A percentile compares a stretch with the other conserved stretches of the same genome.
These are phyloP conservation scores for Solanum phureja DNA, from an alignment of 257 asterid species.

Conservation along the genomic window DNA sequence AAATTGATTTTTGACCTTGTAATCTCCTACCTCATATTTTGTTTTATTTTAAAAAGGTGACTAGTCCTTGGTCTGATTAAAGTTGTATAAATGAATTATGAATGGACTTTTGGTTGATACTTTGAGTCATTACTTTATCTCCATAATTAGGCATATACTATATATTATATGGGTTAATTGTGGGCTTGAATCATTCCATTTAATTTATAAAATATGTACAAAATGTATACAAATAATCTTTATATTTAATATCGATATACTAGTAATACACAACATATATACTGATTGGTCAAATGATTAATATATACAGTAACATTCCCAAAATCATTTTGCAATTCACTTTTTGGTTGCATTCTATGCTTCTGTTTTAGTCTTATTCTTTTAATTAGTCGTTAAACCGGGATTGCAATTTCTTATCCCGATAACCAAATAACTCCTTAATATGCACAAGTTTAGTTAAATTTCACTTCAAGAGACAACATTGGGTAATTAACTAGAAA, in stretches of 20 bases:
- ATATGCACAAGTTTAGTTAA: neutral
- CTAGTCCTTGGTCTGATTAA: neutral
- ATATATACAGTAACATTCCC: neutral
- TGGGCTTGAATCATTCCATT: neutral
- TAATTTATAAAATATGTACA: neutral
- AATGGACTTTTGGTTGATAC: neutral
- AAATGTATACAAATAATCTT: neutral
- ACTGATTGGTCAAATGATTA: neutral
- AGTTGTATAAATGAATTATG: neutral
- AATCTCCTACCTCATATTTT: neutral
- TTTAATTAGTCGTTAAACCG: neutral
- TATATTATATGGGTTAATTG: neutral
- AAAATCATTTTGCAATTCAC: neutral
- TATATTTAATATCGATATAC: neutral
- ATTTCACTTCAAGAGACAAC: neutral
- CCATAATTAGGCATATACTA: neutral
- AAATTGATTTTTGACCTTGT: rapidly evolving
- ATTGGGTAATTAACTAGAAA: neutral
- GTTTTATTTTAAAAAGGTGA: neutral
- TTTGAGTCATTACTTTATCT: neutral
- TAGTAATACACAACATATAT: neutral
- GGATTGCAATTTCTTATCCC: neutral
- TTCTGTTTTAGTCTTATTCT: neutral
- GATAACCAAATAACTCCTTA: neutral
- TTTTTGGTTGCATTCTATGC: neutral